A percentile compares a stretch with the other conserved stretches of the same genome.
Conservation (phyloP, 2,329 filamentous ascomycete species). For the Simplicillium aogashimaense region DNA sequence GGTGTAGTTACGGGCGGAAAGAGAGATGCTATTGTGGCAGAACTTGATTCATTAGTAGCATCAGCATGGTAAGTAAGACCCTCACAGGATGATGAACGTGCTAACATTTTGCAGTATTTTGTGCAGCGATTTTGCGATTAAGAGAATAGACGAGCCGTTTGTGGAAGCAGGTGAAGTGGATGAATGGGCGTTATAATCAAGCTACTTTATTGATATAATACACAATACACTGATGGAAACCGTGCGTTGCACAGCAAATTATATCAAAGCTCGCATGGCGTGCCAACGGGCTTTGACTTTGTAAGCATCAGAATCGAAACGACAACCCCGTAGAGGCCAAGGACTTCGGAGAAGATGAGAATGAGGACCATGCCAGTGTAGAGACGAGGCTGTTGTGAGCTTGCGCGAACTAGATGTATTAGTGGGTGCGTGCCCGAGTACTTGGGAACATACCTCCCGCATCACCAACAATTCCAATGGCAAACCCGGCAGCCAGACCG, state of each 20-base stretch:
- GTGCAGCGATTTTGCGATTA: constrained; percentile 91
- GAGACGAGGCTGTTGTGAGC: constrained; percentile 34
- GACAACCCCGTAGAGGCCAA: constrained; percentile 35
- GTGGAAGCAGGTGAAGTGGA: constrained; percentile 62
- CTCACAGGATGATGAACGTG: constrained; percentile 1
- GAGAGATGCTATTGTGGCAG: constrained; percentile 74
- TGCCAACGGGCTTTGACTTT: constrained; percentile 25
- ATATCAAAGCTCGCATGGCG: constrained; percentile 23
- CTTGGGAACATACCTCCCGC: constrained; percentile 26
- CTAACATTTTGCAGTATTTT: constrained; percentile 55
- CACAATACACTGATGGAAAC: constrained; percentile 1
- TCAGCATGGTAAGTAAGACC: constrained; percentile 63
- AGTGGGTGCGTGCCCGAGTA: not conserved
- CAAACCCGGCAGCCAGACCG: constrained; percentile 34
- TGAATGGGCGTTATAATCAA: constrained; percentile 73
- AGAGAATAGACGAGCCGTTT: constrained; percentile 89
- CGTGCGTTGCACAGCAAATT: not conserved
- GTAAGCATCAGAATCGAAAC: constrained; percentile 39
- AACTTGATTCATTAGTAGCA: constrained; percentile 86
- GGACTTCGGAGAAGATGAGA: constrained; percentile 35
- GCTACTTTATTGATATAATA: not conserved
- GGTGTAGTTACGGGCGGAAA: constrained; percentile 59
- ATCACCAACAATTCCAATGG: constrained; percentile 36
- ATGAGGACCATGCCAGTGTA: constrained; percentile 38
- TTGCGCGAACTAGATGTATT: constrained; percentile 27